Percentiles rank a stretch among this genome's conserved stretches.
Conservation (phyloP, 2,329 filamentous ascomycete genomes). For the Decorospora gaudefroyi region DNA sequence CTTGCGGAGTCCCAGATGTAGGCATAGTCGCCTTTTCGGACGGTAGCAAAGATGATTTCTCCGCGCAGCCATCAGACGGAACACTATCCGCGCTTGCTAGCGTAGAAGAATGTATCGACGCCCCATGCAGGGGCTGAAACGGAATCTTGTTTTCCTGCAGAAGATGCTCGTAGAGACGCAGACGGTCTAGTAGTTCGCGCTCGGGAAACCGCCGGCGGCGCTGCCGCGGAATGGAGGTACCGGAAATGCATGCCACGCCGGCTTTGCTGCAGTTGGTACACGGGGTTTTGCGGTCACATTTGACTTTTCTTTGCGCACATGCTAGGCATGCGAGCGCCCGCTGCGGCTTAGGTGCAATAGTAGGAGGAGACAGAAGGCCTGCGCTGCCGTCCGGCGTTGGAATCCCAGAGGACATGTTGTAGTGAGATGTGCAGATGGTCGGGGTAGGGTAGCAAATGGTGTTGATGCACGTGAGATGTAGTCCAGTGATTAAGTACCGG, state of each 20-base stretch:
- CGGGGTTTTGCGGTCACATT: slow-evolving; percentile 47
- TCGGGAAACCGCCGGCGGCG: slow-evolving; percentile 68
- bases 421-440: too few relatives aligned
- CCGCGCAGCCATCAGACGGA: not conserved
- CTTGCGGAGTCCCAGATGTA: slow-evolving; percentile 2
- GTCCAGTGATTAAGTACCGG: too few relatives aligned
- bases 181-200: slow-evolving; percentile 69
- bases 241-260: slow-evolving; percentile 46
- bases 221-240: slow-evolving; percentile 56
- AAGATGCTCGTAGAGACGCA: slow-evolving; percentile 69
- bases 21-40: not conserved
- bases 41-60: not conserved
- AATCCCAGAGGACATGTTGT: slow-evolving; percentile 14
- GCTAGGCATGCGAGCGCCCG: slow-evolving; percentile 65
- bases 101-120: slow-evolving; percentile 20
- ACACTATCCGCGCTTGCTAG: slow-evolving; percentile 5
- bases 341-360: slow-evolving; percentile 33
- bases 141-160: slow-evolving; percentile 67
- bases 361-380: slow-evolving; percentile 5
- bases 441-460: too few relatives aligned
- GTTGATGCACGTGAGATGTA: not conserved
- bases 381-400: slow-evolving; percentile 10
- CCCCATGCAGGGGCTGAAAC: slow-evolving; percentile 65
- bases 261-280: slow-evolving; percentile 42
- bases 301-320: slow-evolving; percentile 63